phyloP scores from a whole-genome alignment of 768 basidiomycete genomes.

The Kondoa subrosea region DNA sequence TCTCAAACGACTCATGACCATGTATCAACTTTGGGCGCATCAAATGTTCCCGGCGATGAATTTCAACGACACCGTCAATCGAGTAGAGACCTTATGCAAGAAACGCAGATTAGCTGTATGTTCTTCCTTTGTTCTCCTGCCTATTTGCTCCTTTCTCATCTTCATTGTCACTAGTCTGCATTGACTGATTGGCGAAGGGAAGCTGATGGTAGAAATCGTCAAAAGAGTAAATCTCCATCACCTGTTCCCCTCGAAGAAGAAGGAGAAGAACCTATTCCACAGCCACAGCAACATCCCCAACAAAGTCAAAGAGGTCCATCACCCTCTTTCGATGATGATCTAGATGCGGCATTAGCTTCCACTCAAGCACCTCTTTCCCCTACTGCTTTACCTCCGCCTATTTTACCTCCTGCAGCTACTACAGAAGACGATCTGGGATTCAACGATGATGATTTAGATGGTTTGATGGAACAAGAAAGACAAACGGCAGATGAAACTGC shows the following conservation, averaged over 20 bases:
- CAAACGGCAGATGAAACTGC: slow-evolving; percentile 29
- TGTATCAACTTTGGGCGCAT: slow-evolving; percentile 93
- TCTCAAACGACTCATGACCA: slow-evolving; percentile 56
- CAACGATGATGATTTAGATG: slow-evolving; percentile 20
- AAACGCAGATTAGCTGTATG: slow-evolving; percentile 69
- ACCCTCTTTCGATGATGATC: slow-evolving; percentile 4
- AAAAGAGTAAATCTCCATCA: background rate
- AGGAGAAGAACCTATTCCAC: background rate
- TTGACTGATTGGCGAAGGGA: slow-evolving; percentile 66
- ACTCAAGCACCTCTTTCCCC: background rate
- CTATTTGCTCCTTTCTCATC: background rate
- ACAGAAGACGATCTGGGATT: slow-evolving; percentile 8
- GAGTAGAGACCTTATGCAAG: slow-evolving; percentile 76
- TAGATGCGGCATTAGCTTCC: slow-evolving; percentile 9
- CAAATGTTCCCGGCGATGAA: slow-evolving; percentile 73
- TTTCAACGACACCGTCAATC: slow-evolving; percentile 66
- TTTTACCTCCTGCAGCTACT: background rate
- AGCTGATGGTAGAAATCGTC: slow-evolving; percentile 22
- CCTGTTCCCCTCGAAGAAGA: background rate
- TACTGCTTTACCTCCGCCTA: background rate
- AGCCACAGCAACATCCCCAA: background rate
- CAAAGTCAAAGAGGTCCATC: too few relatives aligned
- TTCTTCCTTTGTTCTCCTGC: background rate
- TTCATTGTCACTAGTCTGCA: slow-evolving; percentile 39
- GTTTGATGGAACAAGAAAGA: slow-evolving; percentile 3